Conservation (phyloP, 495 filamentous ascomycete species). For the Podospora fimiseda region DNA sequence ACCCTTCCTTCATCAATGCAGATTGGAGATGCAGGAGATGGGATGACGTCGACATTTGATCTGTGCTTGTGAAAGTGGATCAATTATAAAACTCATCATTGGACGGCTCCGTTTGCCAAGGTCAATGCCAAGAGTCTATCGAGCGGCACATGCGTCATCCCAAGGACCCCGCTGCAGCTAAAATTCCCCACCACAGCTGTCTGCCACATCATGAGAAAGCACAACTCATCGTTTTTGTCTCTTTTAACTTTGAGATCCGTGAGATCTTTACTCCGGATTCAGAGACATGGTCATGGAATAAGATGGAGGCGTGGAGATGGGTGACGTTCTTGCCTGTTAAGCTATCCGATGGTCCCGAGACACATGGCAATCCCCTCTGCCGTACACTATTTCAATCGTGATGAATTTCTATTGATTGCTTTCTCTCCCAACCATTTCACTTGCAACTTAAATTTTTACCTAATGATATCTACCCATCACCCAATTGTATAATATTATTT, state of each 20-base stretch:
- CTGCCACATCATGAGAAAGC: neutral
- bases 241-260: neutral
- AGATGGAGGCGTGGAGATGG: neutral
- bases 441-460: too few species aligned
- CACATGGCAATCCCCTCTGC: too few species aligned
- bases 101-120: neutral
- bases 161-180: neutral
- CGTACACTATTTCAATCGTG: too few species aligned
- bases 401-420: too few species aligned
- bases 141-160: neutral
- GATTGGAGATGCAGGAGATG: too few species aligned
- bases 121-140: neutral
- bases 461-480: too few species aligned
- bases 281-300: neutral
- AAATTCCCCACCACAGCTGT: neutral
- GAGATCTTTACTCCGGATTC: neutral
- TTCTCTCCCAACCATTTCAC: too few species aligned
- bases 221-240: neutral
- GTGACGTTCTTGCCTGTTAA: neutral
- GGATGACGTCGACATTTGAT: constrained; percentile 1
- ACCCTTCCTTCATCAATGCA: too few species aligned
- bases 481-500: too few species aligned
- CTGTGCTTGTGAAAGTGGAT: neutral
- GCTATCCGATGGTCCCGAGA: too few species aligned
- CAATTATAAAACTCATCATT: too few species aligned